Conservation (phyloP, 495 filamentous ascomycete genomes). For the Neurospora sp. region DNA sequence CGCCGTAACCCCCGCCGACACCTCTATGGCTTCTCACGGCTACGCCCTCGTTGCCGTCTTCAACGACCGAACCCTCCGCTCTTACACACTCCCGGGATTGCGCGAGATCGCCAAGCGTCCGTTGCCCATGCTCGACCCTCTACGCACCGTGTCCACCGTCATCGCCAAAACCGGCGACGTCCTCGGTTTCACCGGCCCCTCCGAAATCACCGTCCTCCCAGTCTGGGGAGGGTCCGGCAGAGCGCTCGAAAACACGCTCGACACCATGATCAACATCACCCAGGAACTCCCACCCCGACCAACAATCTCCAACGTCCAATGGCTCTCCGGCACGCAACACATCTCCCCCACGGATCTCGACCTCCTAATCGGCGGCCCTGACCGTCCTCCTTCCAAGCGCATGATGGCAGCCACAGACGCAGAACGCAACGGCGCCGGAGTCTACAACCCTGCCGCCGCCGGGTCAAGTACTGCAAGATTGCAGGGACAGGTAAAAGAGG, state of each 20-base stretch:
- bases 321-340: constrained; percentile 92
- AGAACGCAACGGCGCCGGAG: constrained; percentile 29
- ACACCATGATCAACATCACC: constrained; percentile 68
- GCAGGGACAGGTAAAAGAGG: constrained; percentile 37
- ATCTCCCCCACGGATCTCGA: constrained; percentile 86
- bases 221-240: constrained; percentile 60
- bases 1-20: constrained; percentile 60
- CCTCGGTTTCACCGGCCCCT: constrained; percentile 81
- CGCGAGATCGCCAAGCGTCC: constrained; percentile 69
- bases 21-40: constrained; percentile 59
- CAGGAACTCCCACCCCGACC: constrained; percentile 66
- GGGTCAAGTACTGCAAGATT: constrained; percentile 53
- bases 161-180: constrained; percentile 71
- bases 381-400: constrained; percentile 75
- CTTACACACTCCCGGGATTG: constrained; percentile 74
- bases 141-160: constrained; percentile 52
- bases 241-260: constrained; percentile 44
- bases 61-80: constrained; percentile 64
- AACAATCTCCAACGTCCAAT: constrained; percentile 92
- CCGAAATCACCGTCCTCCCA: constrained; percentile 69
- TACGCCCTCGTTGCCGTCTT: constrained; percentile 77
- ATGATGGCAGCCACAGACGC: constrained; percentile 43
- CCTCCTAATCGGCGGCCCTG: constrained; percentile 77
- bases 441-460: not conserved
- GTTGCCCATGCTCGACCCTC: constrained; percentile 59